Base-by-base conservation (phyloP, 352 stramenopile species). In the Pythium coloratum region DNA sequence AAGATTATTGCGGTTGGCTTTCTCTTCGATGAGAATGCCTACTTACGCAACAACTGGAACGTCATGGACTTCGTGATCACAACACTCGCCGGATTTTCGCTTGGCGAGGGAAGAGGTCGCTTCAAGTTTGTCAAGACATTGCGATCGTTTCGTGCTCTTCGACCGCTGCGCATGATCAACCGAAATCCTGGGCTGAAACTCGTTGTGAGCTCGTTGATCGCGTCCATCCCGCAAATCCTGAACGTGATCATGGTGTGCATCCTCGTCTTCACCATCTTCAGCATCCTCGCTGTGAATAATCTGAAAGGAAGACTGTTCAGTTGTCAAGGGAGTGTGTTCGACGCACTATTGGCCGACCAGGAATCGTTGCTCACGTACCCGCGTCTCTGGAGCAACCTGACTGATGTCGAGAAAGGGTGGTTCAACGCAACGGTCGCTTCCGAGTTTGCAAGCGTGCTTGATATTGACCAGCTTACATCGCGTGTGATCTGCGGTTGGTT, bases 61-160 rank as follows among this genome's bases (percentile, higher is more conserved):
- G 61, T 91, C 8, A 84, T 98, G 51, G 92, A 98, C 58, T 97
- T 97, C 58, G 66, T 91, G 16, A 94, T 97, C 56, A 94, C 95
- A 2, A 51, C 73, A 42, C 61, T 96, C 66, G 77, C 81, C 59
- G 64, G 54, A 62, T 94, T 82, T 93, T 98, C 77, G 72, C 63
- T 83, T 55, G 81, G 59, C 80, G 94, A 78, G 76, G 96, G 62
- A 72, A 69, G 73, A 54, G 66, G 81, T 26, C 66, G 91, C 44
- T 86, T 80, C 69, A 84, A 86, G 64, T 88, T 88, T 60, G 68
- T 89, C 14, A 85, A 86, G 56, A 81, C 81, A 0, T 66, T 97
- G 1, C 78, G 89, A 2, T 85, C 87, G 12, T 86, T 97, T 68
- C 80, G 89, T 38, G 84, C 90, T 0, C 64, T 97, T 2, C 80